Percentiles rank a stretch among this genome's conserved stretches.
Evolutionary conservation across 768 basidiomycete species (phyloP).

Genomic region (Astraeus odoratus): DNA sequence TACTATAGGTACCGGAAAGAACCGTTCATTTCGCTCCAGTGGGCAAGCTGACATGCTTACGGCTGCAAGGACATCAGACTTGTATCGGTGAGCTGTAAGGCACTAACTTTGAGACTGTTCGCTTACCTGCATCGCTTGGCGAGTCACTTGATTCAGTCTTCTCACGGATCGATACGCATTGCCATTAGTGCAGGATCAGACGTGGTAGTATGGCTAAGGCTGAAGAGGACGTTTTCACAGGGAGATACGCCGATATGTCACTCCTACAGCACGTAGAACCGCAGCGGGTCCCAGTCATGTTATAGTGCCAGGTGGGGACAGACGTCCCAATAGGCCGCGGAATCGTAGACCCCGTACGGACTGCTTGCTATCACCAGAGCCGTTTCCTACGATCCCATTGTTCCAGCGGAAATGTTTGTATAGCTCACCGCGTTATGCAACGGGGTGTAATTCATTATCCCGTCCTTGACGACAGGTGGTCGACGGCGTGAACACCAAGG

Average conservation of each 20-base stretch:
- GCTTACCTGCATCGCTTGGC: constrained; percentile 14
- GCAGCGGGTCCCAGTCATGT: not conserved
- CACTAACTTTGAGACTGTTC: constrained; percentile 5
- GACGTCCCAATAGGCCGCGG: not conserved
- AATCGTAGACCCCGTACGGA: not conserved
- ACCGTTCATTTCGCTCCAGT: not conserved
- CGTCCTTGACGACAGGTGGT: not conserved
- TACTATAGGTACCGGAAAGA: constrained; percentile 19
- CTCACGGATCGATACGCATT: constrained; percentile 18
- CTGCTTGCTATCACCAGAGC: constrained; percentile 11
- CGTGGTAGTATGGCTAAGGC: too few species aligned
- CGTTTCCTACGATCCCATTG: constrained; percentile 4
- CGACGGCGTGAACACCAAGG: too few species aligned
- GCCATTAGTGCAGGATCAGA: constrained; percentile 17
- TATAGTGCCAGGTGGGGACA: not conserved
- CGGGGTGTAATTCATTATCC: not conserved
- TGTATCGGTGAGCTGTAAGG: not conserved
- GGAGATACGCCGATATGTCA: constrained; percentile 14
- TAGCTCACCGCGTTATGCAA: not conserved
- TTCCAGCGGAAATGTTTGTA: not conserved
- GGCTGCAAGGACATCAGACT: not conserved
- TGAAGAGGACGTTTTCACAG: too few species aligned
- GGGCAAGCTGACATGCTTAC: not conserved
- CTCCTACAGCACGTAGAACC: constrained; percentile 13
- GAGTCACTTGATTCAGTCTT: constrained; percentile 17